Conservation (phyloP, 116 monocot species). For the Phalaenopsis hybrid region DNA sequence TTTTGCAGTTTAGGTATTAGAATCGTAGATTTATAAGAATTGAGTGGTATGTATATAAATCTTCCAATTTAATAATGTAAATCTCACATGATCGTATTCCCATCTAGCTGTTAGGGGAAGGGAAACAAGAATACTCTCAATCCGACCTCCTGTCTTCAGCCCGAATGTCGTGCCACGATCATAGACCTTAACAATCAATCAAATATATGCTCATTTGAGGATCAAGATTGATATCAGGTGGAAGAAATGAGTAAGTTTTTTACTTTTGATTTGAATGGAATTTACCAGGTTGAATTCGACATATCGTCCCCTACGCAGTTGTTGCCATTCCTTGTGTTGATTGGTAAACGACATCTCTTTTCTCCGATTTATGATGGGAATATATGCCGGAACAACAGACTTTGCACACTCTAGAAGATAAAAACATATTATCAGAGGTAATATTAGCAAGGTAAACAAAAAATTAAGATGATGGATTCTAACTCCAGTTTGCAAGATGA, state of each 20-base stretch:
- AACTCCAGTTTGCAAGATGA: too few species aligned
- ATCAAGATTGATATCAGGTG: not conserved
- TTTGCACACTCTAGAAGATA: constrained; percentile 75
- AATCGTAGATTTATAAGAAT: too few species aligned
- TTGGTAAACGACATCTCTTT: constrained; percentile 85
- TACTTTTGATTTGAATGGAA: not conserved
- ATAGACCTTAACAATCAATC: constrained; percentile 57
- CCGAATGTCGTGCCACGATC: constrained; percentile 99
- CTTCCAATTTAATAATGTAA: not conserved
- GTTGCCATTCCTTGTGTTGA: constrained; percentile 88
- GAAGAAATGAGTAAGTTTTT: not conserved
- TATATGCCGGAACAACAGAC: constrained; percentile 83
- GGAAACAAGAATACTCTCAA: constrained; percentile 97
- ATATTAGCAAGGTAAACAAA: too few species aligned
- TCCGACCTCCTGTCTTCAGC: constrained; percentile 89
- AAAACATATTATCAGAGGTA: not conserved
- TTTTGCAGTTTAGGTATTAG: too few species aligned
- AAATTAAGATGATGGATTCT: too few species aligned
- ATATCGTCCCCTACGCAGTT: constrained; percentile 85
- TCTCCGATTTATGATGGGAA: constrained; percentile 72
- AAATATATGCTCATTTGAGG: not conserved
- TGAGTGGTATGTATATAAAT: too few species aligned
- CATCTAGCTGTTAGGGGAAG: constrained; percentile 92
- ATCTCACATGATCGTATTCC: constrained; percentile 92
- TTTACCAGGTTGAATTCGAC: constrained; percentile 95